Base-by-base conservation (phyloP, 768 basidiomycete genomes). In the Suillus lakei region DNA sequence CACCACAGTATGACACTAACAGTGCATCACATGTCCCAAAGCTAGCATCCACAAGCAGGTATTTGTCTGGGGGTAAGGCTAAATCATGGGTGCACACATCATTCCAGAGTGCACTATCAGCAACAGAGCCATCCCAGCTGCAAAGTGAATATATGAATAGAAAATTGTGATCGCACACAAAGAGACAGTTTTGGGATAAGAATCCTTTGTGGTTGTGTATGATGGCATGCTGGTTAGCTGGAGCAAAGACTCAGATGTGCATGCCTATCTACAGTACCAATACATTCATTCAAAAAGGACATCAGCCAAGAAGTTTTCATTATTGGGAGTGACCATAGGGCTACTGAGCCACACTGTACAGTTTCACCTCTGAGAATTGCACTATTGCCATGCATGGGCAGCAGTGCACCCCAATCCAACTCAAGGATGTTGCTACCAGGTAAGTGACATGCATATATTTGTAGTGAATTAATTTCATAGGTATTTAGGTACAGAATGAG, bases 181-280 rank as follows among this genome's bases (percentile, higher is more conserved):
- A 71, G 0, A 74, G 60, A 7, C 64, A 69, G 10, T 74, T 74
- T n/a, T 73, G 71, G 0, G 66, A 69, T 4, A 72, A 23, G 2
- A 13, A 59, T 2, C 71, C 69, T 38, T 72, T 69, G 13, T 13
- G 34, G 30, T 73, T 71, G 1, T 36, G 30, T 61, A 70, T 66
- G 12, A 61, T 13, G 62, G 62, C 2, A 32, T 66, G 13, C 2
- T 44, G 15, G 4, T 3, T 0, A 4, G 9, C 8, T n/a, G 44
- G n/a, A 2, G 21, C 9, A 2, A 44, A 44, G 8, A 21, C 10
- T 9, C 44, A 2, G 9, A 66, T 51, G 7, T 68, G 65, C 0
- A n/a, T 68, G 28, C 65, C 60, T n/a, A 62, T 68, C 65, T 21
- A 68, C 34, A 2, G 64, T 60, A 5, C 70, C 58, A n/a, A 71